Evolutionary conservation across 345 rosid genomes (phyloP), one percentile per base, ranked within the genome.

Genomic region (Microcos paniculata): DNA sequence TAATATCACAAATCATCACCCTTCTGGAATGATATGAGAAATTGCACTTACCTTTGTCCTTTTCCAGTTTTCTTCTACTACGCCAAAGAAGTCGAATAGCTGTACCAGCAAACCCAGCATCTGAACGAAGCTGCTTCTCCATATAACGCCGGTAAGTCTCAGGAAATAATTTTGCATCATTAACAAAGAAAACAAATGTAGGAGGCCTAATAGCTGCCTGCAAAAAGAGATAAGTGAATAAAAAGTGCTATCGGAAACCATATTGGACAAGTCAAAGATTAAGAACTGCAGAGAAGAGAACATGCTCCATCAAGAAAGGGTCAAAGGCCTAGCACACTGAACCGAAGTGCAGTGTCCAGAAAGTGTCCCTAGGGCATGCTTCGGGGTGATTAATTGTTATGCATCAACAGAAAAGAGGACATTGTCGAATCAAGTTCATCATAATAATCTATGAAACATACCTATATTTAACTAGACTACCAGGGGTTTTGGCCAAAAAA

Each of bases 181-280:
- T 95, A 40, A 92, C 97, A 66, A 95, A 95, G 91, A 92, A 91
- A 74, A 95, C 98, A 79, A 95, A 95, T 61, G 97, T 92, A 52
- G 99, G 99, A 46, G 97, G 99, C 80, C 99, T 91, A 69, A 92
- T 85, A 64, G 96, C 99, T 76, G 99, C 99, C 98, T 92, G 92
- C 84, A 82, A 71, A 57, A 76, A 45, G 58, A 78, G 58, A 70
- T 56, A 45, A 30, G 10, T 64, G 23, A 72, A 55, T 40, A 59
- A 40, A 19, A 38, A 26, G 43, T 40, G 35, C 52, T 9, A 46
- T 38, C 26, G 46, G 10, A 75, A 13, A 53, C 30, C 15, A 55
- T 19, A 52, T 18, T 30, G 30, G 12, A 21, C 72, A 21, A 73
- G 10, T 19, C 40, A 26, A 19, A 31, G 18, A 26, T 10, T 18